Evolutionary conservation across 305 asterid genomes (phyloP).

Genomic region (Euphrasia arctica): DNA sequence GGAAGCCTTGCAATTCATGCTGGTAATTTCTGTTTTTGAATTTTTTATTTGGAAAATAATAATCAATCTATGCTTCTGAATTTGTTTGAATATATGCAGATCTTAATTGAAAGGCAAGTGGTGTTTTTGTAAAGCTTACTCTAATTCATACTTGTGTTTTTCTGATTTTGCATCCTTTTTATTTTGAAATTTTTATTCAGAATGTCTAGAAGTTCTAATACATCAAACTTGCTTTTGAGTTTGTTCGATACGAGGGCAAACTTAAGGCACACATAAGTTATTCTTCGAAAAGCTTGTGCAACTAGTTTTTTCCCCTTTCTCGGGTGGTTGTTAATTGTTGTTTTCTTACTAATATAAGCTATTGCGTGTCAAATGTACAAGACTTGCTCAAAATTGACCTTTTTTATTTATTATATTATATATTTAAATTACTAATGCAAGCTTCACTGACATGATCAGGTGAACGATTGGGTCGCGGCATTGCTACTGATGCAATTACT

Average conservation of each 20-base stretch:
- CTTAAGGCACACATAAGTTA: background rate
- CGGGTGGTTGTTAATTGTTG: conserved; percentile 1
- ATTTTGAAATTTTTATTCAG: conserved; percentile 7
- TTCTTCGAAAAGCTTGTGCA: conserved; percentile 2
- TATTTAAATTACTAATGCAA: conserved; percentile 2
- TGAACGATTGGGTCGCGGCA: conserved; percentile 77
- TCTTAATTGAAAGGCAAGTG: background rate
- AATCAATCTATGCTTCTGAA: background rate
- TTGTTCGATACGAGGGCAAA: background rate
- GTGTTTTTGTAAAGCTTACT: background rate
- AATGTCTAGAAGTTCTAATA: background rate
- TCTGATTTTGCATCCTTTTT: background rate
- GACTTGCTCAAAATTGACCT: background rate
- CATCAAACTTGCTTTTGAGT: background rate
- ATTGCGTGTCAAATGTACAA: too few relatives aligned
- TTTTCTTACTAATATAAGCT: background rate
- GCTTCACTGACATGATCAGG: conserved; percentile 38
- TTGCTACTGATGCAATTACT: conserved; percentile 76
- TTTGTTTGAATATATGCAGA: background rate
- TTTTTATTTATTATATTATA: background rate
- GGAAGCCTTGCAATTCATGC: conserved; percentile 86
- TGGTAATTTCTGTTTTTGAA: conserved; percentile 35
- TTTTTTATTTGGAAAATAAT: background rate
- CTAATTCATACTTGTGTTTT: background rate
- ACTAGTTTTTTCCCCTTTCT: conserved; percentile 2